A percentile compares a stretch with the other conserved stretches of the same genome.
These are phyloP conservation scores for Mycena olivaceomarginata DNA, from an alignment of 768 basidiomycete genomes.

Conservation along the genomic window DNA sequence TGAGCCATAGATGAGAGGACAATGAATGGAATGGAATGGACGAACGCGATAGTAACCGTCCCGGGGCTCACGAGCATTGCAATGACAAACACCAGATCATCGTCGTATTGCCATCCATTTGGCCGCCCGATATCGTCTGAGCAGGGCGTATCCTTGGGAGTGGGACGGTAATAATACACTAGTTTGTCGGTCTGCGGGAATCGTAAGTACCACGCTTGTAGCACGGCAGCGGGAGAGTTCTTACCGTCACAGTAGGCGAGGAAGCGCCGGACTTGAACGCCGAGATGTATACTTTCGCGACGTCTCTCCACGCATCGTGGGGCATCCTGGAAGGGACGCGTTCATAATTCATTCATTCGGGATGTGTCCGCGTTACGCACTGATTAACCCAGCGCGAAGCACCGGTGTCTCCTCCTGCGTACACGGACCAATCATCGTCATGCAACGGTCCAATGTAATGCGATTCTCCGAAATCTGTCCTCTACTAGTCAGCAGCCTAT, in stretches of 20 bases:
- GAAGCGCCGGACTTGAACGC: constrained; percentile 7
- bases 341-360: not conserved
- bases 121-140: not conserved
- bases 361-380: not conserved
- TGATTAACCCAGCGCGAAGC: not conserved
- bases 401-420: constrained; percentile 3
- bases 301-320: constrained; percentile 7
- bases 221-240: not conserved
- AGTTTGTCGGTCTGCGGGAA: not conserved
- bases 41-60: constrained; percentile 12
- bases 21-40: not conserved
- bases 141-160: not conserved
- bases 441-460: constrained; percentile 14
- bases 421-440: constrained; percentile 1
- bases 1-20: not conserved
- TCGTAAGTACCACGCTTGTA: not conserved
- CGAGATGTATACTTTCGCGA: constrained; percentile 1
- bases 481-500: too few relatives aligned
- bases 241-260: not conserved
- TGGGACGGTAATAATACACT: constrained; percentile 6
- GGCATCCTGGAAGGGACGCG: not conserved
- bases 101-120: not conserved
- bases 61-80: not conserved
- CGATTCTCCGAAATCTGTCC: constrained; percentile 8
- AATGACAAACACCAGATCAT: constrained; percentile 2